phyloP scores from a whole-genome alignment of 768 basidiomycete genomes.

The Stropharia rugosoannulata region DNA sequence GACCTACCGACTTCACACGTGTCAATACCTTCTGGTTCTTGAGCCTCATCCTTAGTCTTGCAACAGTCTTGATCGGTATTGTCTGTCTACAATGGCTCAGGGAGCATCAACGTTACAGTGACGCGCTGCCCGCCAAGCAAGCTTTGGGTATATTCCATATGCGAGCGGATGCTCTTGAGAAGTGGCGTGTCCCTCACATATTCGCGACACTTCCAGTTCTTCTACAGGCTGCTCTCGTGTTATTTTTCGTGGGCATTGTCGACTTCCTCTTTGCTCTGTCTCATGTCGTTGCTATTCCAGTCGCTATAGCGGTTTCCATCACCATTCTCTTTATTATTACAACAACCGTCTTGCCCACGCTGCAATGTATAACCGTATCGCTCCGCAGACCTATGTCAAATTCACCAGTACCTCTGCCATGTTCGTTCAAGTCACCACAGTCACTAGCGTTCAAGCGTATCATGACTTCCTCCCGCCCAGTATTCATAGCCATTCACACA shows the following conservation, averaged over 20 bases:
- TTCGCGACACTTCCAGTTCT: constrained; percentile 1
- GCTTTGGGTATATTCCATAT: constrained; percentile 1
- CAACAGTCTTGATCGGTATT: constrained; percentile 7
- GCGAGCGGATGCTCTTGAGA: constrained; percentile 1
- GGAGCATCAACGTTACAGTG: constrained; percentile 1
- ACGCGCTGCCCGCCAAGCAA: not conserved
- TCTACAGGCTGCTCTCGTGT: constrained; percentile 11
- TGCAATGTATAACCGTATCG: constrained; percentile 2
- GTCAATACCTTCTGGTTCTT: constrained; percentile 9
- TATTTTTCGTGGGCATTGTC: constrained; percentile 17
- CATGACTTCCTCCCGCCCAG: not conserved
- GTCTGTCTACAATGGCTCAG: constrained; percentile 10
- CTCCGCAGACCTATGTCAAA: not conserved
- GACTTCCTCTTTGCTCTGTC: constrained; percentile 14
- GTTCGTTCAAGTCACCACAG: constrained; percentile 17
- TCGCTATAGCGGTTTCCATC: constrained; percentile 6
- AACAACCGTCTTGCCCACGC: constrained; percentile 10
- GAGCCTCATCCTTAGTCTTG: constrained; percentile 8
- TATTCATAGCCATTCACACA: not conserved
- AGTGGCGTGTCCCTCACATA: constrained; percentile 6
- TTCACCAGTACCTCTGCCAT: constrained; percentile 3
- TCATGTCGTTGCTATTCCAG: constrained; percentile 6
- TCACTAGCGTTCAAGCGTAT: constrained; percentile 9
- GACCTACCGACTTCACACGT: not conserved
- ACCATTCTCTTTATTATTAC: constrained; percentile 12